Percentiles rank a stretch among this genome's conserved stretches.
Evolutionary conservation across 2,329 filamentous ascomycete species (phyloP).

Genomic region (Pestalotiopsis fici): DNA sequence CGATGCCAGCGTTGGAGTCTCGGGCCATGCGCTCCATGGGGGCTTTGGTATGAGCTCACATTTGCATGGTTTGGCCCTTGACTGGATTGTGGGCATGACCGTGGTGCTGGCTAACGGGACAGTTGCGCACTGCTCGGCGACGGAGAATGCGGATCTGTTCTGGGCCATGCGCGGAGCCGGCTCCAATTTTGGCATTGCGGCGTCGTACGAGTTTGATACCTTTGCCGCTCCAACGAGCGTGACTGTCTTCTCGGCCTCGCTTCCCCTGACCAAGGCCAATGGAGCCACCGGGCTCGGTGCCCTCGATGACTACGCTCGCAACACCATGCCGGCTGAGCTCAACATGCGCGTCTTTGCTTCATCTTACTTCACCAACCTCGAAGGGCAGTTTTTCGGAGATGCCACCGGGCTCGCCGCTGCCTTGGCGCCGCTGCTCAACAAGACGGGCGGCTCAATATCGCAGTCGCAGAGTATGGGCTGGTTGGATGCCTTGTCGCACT

Average conservation of each 20-base stretch:
- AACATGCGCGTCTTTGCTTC: constrained; percentile 42
- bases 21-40: constrained; percentile 36
- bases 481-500: constrained; percentile 31
- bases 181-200: constrained; percentile 32
- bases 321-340: constrained; percentile 38
- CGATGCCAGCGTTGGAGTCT: constrained; percentile 32
- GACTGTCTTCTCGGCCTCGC: constrained; percentile 28
- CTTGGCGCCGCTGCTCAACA: constrained; percentile 33
- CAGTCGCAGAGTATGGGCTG: constrained; percentile 30
- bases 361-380: constrained; percentile 34
- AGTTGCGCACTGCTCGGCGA: constrained; percentile 27
- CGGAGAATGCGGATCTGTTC: constrained; percentile 31
- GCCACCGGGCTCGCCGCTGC: constrained; percentile 31
- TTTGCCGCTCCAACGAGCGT: constrained; percentile 29
- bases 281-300: constrained; percentile 49
- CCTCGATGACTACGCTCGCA: constrained; percentile 25
- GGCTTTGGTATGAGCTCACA: constrained; percentile 39
- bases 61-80: constrained; percentile 45
- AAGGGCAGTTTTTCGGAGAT: constrained; percentile 39
- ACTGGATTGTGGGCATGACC: constrained; percentile 39
- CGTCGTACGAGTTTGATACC: constrained; percentile 29
- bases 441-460: constrained; percentile 32
- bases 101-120: constrained; percentile 30
- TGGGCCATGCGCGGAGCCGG: constrained; percentile 34
- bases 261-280: constrained; percentile 26